phyloP scores from a whole-genome alignment of 352 stramenopile species.

The Blastocystis sp. region DNA sequence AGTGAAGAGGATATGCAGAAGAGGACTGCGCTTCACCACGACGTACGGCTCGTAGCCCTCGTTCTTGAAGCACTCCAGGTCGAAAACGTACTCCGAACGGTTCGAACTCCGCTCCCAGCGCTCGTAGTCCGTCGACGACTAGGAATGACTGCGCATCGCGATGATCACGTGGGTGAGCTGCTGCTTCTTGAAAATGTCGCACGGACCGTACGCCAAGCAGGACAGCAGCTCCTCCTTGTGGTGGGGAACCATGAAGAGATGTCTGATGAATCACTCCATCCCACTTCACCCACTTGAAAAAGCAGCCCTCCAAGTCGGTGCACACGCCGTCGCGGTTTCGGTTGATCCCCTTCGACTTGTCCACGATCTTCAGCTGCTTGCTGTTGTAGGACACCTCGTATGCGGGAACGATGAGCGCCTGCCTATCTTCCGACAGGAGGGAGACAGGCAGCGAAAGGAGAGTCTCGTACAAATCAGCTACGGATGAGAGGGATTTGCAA shows the following conservation, averaged over 20 bases:
- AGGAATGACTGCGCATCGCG: neutral
- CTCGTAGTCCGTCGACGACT: slow-evolving; percentile 63
- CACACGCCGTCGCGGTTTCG: neutral
- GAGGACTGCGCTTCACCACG: slow-evolving; percentile 2
- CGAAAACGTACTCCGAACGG: slow-evolving; percentile 2
- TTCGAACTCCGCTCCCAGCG: neutral
- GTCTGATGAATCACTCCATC: neutral
- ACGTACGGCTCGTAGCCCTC: slow-evolving; percentile 66
- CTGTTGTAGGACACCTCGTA: slow-evolving; percentile 53
- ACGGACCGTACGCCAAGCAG: slow-evolving; percentile 46
- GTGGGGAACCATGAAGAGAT: slow-evolving; percentile 64
- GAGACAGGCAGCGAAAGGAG: neutral
- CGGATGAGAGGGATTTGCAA: neutral
- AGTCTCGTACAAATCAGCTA: slow-evolving; percentile 48
- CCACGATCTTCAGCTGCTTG: slow-evolving; percentile 14
- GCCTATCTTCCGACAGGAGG: neutral
- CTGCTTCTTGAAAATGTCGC: slow-evolving; percentile 49
- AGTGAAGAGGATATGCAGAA: slow-evolving; percentile 46
- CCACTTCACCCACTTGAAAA: neutral
- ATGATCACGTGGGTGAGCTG: slow-evolving; percentile 27
- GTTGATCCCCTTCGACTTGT: slow-evolving; percentile 20
- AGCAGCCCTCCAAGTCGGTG: slow-evolving; percentile 40
- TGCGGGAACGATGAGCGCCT: slow-evolving; percentile 53
- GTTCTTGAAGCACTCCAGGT: slow-evolving; percentile 57
- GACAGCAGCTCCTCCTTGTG: slow-evolving; percentile 41